Base-by-base conservation (phyloP, 805 yeast species). In the Lachancea quebecensis region DNA sequence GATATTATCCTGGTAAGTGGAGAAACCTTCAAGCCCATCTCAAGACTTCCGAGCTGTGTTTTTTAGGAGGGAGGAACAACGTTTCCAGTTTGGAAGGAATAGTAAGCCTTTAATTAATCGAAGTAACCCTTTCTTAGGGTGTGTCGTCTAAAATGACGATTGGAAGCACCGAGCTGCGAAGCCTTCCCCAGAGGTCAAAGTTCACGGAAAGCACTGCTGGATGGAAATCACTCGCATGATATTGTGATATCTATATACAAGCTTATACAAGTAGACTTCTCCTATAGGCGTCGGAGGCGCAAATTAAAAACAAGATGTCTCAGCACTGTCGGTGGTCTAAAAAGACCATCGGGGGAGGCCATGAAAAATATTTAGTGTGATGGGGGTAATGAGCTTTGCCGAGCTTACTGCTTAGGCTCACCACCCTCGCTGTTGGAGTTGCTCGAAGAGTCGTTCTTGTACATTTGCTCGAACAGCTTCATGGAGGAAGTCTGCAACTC, bases 401-500 rank as follows among this genome's bases (percentile, higher is more conserved):
- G 16, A 41, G 32, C 37, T 48, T 49, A 55, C 48, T 51, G 55
- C 49, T 52, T 54, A 38, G 56, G 49, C 44, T 55, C 56, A 39
- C 54, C 57, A 35, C 50, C 46, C 41, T 50, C 49, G 27, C 41
- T 39, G 46, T 47, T 48, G 16, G 41, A 28, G 46, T 48, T 48
- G 50, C 45, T 47, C 39, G 52, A 44, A 29, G 54, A 41, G 47
- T 56, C 54, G 57, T 64, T 62, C 60, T 65, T 65, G 62, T 63
- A 64, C 60, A 75, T 67, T 68, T 81, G 79, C 70, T 82, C 87
- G 64, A 85, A 84, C 55, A 85, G 75, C 67, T 81, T 81, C 72
- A 85, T 74, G 14, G 91, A 80, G 57, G 82, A 75, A 59, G 72
- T 78, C 71, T 85, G 90, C 66, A 85, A 72, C 60, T 79, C 85